Conservation (phyloP, 345 rosid species). For the Eucalyptus curtisii region DNA sequence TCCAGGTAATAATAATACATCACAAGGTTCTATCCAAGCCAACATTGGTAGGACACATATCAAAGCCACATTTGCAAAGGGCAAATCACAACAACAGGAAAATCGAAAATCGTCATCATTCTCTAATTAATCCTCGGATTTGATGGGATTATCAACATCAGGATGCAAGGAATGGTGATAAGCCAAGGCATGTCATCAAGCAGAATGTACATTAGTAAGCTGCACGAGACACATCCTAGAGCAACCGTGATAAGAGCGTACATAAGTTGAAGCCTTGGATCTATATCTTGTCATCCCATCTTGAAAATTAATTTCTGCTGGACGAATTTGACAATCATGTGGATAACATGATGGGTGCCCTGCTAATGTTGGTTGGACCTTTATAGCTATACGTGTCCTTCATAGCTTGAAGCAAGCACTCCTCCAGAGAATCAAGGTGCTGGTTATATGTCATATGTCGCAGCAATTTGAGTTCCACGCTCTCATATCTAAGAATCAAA, state of each 20-base stretch:
- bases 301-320: not conserved
- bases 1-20: not conserved
- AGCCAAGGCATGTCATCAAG: not conserved
- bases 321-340: not conserved
- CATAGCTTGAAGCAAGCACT: not conserved
- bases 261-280: not conserved
- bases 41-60: not conserved
- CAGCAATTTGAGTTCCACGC: not conserved
- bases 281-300: not conserved
- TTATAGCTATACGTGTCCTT: not conserved
- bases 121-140: not conserved
- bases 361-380: not conserved
- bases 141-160: not conserved
- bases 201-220: rapidly evolving
- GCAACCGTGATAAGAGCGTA: not conserved
- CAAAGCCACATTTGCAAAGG: not conserved
- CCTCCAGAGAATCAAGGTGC: not conserved
- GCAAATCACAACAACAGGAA: not conserved
- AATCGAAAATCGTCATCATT: rapidly evolving
- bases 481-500: not conserved
- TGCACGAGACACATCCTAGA: not conserved
- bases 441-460: not conserved
- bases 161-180: rapidly evolving
- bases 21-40: not conserved
- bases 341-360: not conserved